A percentile compares a stretch with the other conserved stretches of the same genome.
These are phyloP conservation scores for Malassezia globosa DNA, from an alignment of 1,284 basidiomycete species.

Conservation along the genomic window DNA sequence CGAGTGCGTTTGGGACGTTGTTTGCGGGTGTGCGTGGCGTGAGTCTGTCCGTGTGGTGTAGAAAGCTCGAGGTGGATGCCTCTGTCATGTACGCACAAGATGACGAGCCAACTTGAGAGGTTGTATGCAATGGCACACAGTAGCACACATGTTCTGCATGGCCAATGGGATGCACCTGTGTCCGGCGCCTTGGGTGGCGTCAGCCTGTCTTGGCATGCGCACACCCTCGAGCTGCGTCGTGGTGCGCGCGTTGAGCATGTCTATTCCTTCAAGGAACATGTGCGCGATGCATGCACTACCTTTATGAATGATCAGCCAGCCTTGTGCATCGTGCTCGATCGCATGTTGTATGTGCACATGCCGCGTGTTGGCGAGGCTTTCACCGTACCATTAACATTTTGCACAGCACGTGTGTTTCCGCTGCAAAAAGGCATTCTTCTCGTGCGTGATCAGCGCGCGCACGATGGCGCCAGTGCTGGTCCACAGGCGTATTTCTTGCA, in stretches of 20 bases:
- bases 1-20: no score
- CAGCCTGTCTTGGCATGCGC: background rate
- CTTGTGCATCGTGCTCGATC: slow-evolving; percentile 34
- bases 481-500: slow-evolving; percentile 35
- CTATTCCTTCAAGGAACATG: slow-evolving; percentile 6
- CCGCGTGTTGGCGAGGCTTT: slow-evolving; percentile 27
- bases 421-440: slow-evolving; percentile 28
- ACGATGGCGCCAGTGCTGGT: slow-evolving; percentile 5
- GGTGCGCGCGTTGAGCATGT: background rate
- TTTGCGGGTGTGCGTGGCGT: no score
- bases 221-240: background rate
- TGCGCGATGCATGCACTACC: slow-evolving; percentile 7
- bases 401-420: slow-evolving; percentile 23
- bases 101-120: slow-evolving; percentile 8
- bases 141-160: background rate
- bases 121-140: slow-evolving; percentile 12
- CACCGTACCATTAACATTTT: slow-evolving; percentile 26
- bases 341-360: slow-evolving; percentile 27
- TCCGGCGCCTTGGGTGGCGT: background rate
- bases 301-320: slow-evolving; percentile 15
- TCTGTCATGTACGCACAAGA: no score
- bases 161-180: slow-evolving; percentile 1
- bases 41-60: background rate
- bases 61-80: background rate
- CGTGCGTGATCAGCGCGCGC: slow-evolving; percentile 24